Conservation (phyloP, 2,329 filamentous ascomycete species). For the Ophiostoma ips region DNA sequence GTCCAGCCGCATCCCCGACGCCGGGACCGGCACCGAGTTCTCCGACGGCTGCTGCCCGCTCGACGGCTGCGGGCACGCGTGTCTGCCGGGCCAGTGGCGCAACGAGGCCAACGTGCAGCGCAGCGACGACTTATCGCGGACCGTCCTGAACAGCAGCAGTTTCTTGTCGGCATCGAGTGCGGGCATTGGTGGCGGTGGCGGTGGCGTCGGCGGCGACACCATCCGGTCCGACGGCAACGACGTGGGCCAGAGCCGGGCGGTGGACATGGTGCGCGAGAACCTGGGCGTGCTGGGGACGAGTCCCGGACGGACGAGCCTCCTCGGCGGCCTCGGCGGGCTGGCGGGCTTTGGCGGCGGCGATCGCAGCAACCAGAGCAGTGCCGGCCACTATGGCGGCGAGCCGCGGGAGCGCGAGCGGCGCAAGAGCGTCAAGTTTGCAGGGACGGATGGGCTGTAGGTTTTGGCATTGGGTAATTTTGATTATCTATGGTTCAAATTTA, state of each 20-base stretch:
- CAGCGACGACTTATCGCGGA: conserved; percentile 34
- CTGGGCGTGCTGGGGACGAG: conserved; percentile 18
- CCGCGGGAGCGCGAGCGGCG: conserved; percentile 35
- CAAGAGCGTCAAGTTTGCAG: conserved; percentile 51
- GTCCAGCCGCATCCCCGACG: conserved; percentile 8
- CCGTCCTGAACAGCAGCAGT: background rate
- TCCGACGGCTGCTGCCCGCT: conserved; percentile 47
- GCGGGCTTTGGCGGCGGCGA: background rate
- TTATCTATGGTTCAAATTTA: background rate
- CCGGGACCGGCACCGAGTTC: conserved; percentile 15
- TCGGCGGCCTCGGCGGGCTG: background rate
- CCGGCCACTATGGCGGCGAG: conserved; percentile 7
- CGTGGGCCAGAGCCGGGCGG: conserved; percentile 44
- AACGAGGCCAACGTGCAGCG: conserved; percentile 30
- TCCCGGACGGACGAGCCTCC: conserved; percentile 7
- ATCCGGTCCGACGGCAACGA: conserved; percentile 38
- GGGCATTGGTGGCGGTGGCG: conserved; percentile 9
- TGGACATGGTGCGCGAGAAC: conserved; percentile 43
- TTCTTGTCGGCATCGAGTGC: background rate
- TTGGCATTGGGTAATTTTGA: background rate
- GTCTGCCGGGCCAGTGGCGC: conserved; percentile 42
- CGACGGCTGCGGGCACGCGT: conserved; percentile 52
- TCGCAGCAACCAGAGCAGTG: background rate
- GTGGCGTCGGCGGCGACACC: conserved; percentile 11
- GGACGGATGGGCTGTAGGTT: conserved; percentile 19